Conservation (phyloP, 257 asterid species). For the Coffea canephora region DNA sequence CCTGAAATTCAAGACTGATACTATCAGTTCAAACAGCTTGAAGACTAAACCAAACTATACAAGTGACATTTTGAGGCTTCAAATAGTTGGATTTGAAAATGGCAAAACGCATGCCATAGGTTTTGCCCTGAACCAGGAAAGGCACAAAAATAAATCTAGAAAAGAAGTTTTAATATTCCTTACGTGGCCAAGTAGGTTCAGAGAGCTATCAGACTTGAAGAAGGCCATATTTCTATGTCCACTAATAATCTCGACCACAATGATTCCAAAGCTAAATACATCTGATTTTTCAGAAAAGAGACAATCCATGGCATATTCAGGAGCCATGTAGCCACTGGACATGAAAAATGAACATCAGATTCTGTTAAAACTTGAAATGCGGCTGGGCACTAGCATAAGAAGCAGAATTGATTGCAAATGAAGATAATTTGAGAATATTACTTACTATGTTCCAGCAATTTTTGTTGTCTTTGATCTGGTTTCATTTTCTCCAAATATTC, state of each 20-base stretch:
- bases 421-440: neutral
- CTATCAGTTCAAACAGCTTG: neutral
- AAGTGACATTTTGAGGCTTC: too few species aligned
- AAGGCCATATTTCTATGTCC: constrained; percentile 3
- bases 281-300: constrained; percentile 23
- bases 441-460: constrained; percentile 15
- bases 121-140: neutral
- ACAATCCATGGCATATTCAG: constrained; percentile 15
- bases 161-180: neutral
- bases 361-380: too few species aligned
- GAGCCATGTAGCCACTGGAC: constrained; percentile 10
- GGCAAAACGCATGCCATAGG: neutral
- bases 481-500: constrained; percentile 6
- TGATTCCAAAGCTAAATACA: constrained; percentile 15
- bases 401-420: neutral
- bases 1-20: neutral
- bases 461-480: neutral
- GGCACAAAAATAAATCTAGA: neutral
- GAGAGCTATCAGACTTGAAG: constrained; percentile 1
- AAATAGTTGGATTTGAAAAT: too few species aligned
- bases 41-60: too few species aligned
- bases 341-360: neutral
- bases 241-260: neutral
- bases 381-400: neutral
- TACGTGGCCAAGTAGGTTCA: constrained; percentile 7